Conservation (phyloP, 495 filamentous ascomycete species). For the Terfezia claveryi region DNA sequence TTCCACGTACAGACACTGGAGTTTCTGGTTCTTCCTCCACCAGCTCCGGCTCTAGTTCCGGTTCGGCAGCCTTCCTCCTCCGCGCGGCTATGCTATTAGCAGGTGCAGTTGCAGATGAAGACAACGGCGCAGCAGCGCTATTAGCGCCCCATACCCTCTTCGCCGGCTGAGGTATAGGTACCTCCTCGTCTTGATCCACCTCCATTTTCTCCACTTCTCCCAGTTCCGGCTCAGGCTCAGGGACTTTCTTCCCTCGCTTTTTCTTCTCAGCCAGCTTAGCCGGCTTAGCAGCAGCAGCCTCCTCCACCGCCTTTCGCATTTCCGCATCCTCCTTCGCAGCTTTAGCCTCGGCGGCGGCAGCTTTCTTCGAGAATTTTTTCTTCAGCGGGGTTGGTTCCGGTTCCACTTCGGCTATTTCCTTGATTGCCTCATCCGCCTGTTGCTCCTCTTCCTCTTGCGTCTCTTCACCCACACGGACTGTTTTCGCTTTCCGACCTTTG, state of each 20-base stretch:
- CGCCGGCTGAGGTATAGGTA: constrained; percentile 9
- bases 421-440: neutral
- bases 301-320: constrained; percentile 1
- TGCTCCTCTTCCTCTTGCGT: neutral
- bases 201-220: constrained; percentile 17
- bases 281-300: neutral
- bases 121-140: neutral
- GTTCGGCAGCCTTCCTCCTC: neutral
- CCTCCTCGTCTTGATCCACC: constrained; percentile 10
- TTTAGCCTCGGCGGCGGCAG: neutral
- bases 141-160: constrained; percentile 13
- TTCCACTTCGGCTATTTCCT: neutral
- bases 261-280: neutral
- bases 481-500: too few relatives aligned
- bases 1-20: neutral
- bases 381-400: neutral
- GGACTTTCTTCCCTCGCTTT: neutral
- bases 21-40: neutral
- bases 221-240: neutral
- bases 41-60: neutral
- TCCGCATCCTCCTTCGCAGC: neutral
- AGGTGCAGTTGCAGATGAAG: neutral
- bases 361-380: neutral
- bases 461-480: too few relatives aligned
- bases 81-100: neutral